Conservation (phyloP, 371 early-diverging fungal genomes). For the Rhizopus sp. region DNA sequence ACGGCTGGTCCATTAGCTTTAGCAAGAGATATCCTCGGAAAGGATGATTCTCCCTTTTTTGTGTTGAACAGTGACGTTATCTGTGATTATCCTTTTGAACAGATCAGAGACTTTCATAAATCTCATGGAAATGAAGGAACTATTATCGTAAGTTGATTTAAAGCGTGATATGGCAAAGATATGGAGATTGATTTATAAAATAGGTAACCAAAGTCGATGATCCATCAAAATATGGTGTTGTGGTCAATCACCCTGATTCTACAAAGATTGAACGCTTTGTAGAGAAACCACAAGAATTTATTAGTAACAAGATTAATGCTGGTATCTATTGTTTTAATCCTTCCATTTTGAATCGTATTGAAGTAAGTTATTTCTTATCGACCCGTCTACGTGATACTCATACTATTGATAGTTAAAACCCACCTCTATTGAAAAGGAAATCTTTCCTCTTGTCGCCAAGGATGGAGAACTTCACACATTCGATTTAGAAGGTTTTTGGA, state of each 20-base stretch:
- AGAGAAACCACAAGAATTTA: slow-evolving; percentile 97
- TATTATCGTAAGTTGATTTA: slow-evolving; percentile 68
- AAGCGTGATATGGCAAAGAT: neutral
- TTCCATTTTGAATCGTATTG: slow-evolving; percentile 89
- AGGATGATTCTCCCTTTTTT: slow-evolving; percentile 96
- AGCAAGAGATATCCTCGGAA: slow-evolving; percentile 89
- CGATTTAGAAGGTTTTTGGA: slow-evolving; percentile 99
- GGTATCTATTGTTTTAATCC: slow-evolving; percentile 99
- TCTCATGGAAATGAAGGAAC: slow-evolving; percentile 94
- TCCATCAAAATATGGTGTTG: slow-evolving; percentile 98
- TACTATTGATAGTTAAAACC: slow-evolving; percentile 69
- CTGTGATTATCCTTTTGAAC: slow-evolving; percentile 96
- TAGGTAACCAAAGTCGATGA: slow-evolving; percentile 98
- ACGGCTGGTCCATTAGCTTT: slow-evolving; percentile 98
- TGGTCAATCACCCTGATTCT: slow-evolving; percentile 74
- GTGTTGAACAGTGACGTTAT: slow-evolving; percentile 99
- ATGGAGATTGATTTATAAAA: neutral
- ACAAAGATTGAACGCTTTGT: slow-evolving; percentile 92
- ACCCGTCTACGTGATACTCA: neutral
- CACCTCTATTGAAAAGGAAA: slow-evolving; percentile 98
- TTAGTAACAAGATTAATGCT: slow-evolving; percentile 98
- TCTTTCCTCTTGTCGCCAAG: slow-evolving; percentile 95
- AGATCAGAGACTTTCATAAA: slow-evolving; percentile 87
- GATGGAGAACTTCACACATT: slow-evolving; percentile 89
- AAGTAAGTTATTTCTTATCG: slow-evolving; percentile 42